These are phyloP conservation scores for Salmacisia buchloeana DNA, from an alignment of 1,284 basidiomycete genomes.

Conservation along the genomic window DNA sequence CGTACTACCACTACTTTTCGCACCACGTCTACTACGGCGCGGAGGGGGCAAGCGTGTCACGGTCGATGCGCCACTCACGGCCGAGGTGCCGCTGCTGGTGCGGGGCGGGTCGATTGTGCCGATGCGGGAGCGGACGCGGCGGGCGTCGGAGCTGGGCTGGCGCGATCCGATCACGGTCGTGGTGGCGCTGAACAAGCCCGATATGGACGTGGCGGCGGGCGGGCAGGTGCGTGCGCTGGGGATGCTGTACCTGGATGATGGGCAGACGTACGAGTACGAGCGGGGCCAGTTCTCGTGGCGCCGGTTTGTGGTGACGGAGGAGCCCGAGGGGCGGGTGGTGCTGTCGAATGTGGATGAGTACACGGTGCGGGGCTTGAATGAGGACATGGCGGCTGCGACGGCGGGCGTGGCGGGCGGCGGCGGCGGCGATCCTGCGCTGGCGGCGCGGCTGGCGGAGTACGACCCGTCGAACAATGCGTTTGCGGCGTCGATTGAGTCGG, in stretches of 20 bases:
- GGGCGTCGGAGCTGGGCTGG: conserved; percentile 81
- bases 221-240: conserved; percentile 59
- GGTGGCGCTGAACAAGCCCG: conserved; percentile 65
- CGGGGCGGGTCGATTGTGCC: conserved; percentile 88
- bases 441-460: conserved; percentile 1
- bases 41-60: conserved; percentile 60
- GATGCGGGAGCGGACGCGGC: conserved; percentile 76
- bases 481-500: conserved; percentile 27
- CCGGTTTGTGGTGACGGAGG: conserved; percentile 22
- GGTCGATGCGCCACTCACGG: conserved; percentile 69
- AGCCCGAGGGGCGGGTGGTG: not conserved
- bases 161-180: conserved; percentile 88
- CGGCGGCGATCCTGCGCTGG: not conserved
- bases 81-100: conserved; percentile 72
- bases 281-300: conserved; percentile 69
- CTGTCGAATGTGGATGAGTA: conserved; percentile 14
- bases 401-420: not conserved
- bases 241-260: conserved; percentile 92
- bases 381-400: conserved; percentile 16
- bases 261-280: conserved; percentile 73
- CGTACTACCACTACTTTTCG: conserved; percentile 89
- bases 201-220: conserved; percentile 9
- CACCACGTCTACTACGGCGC: conserved; percentile 60
- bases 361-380: conserved; percentile 22
- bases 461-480: conserved; percentile 26